Percentiles rank a stretch among this genome's conserved stretches.
phyloP scores from a whole-genome alignment of 2,329 filamentous ascomycete species.

The Cadophora sp. region DNA sequence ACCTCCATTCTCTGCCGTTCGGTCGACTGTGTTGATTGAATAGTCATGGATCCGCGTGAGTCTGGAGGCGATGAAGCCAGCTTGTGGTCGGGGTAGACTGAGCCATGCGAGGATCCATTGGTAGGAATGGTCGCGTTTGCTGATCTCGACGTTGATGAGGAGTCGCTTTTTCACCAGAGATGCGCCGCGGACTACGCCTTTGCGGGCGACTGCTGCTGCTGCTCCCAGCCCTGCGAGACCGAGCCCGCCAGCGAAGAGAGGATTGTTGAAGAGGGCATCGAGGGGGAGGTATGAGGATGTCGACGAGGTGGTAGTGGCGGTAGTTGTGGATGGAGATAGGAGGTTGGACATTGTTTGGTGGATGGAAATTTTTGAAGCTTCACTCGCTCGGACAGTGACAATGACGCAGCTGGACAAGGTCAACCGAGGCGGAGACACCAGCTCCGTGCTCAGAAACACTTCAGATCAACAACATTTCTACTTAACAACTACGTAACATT shows the following conservation, averaged over 20 bases:
- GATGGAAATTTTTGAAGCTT: slow-evolving; percentile 22
- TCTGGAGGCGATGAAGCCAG: slow-evolving; percentile 54
- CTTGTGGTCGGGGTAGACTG: slow-evolving; percentile 74
- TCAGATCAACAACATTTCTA: neutral
- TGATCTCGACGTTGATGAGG: slow-evolving; percentile 95
- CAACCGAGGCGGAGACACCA: neutral
- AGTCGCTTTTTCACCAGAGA: slow-evolving; percentile 81
- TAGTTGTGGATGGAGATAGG: slow-evolving; percentile 22
- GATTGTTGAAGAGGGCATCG: slow-evolving; percentile 68
- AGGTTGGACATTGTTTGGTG: slow-evolving; percentile 7
- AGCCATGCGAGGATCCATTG: slow-evolving; percentile 96
- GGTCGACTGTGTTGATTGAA: slow-evolving; percentile 58
- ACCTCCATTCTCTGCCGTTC: slow-evolving; percentile 68
- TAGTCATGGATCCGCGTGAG: slow-evolving; percentile 67
- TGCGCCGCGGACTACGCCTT: slow-evolving; percentile 75
- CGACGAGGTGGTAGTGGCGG: slow-evolving; percentile 30
- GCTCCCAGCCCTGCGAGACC: slow-evolving; percentile 90
- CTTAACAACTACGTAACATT: neutral
- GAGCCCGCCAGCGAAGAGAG: slow-evolving; percentile 75
- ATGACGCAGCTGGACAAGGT: slow-evolving; percentile 8
- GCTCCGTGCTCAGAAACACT: neutral
- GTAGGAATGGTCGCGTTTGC: slow-evolving; percentile 91
- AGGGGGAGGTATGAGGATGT: slow-evolving; percentile 51
- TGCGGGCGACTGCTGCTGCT: slow-evolving; percentile 79
- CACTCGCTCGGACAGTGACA: neutral